Evolutionary conservation across 2,329 filamentous ascomycete genomes (phyloP), one percentile per base, ranked within the genome.

Genomic region (Raffaelea albimanens): DNA sequence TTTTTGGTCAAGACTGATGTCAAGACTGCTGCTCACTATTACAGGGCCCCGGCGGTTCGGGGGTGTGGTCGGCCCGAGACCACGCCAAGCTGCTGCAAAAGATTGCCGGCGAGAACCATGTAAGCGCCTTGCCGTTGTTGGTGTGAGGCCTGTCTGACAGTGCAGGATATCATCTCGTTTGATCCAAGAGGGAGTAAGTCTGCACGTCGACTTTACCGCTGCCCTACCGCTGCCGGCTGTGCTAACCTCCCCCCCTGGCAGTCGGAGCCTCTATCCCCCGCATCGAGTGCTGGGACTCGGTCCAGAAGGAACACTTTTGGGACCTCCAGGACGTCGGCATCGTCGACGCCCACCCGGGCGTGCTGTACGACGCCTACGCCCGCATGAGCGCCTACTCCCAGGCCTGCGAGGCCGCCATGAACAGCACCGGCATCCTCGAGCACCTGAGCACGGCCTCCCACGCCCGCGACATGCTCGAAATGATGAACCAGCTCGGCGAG

Each of bases 101-200:
- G 3, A 65, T 75, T 21, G 65, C 72, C 0, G 73, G 72, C 10
- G 59, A 60, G 9, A 71, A 73, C 50, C 63, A 72, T 56, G 69
- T 69, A 45, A 57, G 63, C 58, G 25, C 25, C 7, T 29, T 29
- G n/a, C n/a, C n/a, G n/a, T n/a, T n/a, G n/a, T n/a, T n/a, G n/a
- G n/a, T n/a, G n/a, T n/a, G n/a, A n/a, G n/a, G n/a, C n/a, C n/a
- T n/a, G n/a, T n/a, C n/a, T n/a, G n/a, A n/a, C n/a, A n/a, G n/a
- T n/a, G n/a, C n/a, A 67, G 61, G 72, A 77, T 43, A 63, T 77
- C 2, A 65, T 77, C 48, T 67, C 67, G 39, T 76, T 72, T 45
- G 72, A 77, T 44, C 72, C 72, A 2, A 65, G 73, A 20, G 73
- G 73, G 19, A 59, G 67, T 63, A 49, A 53, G 60, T 54, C 9